Percentiles rank a stretch among this genome's conserved stretches.
These are phyloP conservation scores for Trichoderma semiorbis DNA, from an alignment of 2,329 filamentous ascomycete species.

Conservation along the genomic window DNA sequence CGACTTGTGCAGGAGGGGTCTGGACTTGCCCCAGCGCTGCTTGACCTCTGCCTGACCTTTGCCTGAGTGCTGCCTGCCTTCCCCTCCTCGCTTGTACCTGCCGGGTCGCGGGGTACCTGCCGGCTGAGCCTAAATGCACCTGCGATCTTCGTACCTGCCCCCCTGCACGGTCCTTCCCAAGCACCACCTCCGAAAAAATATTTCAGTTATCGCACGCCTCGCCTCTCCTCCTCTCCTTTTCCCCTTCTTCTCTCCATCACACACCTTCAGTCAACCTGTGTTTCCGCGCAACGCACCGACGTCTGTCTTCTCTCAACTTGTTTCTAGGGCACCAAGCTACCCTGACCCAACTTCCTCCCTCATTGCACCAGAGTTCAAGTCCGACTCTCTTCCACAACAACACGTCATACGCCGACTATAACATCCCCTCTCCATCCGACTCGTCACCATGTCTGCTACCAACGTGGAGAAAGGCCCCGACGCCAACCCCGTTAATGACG, in stretches of 20 bases:
- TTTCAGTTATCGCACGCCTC: slow-evolving; percentile 36
- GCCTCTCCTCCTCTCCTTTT: slow-evolving; percentile 30
- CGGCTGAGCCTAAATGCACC: background rate
- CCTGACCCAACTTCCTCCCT: slow-evolving; percentile 56
- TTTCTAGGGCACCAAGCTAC: slow-evolving; percentile 89
- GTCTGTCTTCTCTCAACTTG: slow-evolving; percentile 42
- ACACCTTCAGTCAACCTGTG: slow-evolving; percentile 43
- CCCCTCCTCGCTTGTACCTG: slow-evolving; percentile 17
- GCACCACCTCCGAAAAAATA: slow-evolving; percentile 35
- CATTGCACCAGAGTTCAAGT: slow-evolving; percentile 66
- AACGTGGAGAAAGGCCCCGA: slow-evolving; percentile 61
- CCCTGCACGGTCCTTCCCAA: slow-evolving; percentile 20
- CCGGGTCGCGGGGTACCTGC: slow-evolving; percentile 3
- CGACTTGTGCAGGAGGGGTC: background rate
- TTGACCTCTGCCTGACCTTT: background rate
- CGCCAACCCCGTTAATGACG: slow-evolving; percentile 69
- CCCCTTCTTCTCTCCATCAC: slow-evolving; percentile 38
- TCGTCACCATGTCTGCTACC: slow-evolving; percentile 75
- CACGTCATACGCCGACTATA: slow-evolving; percentile 46
- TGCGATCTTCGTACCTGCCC: slow-evolving; percentile 14
- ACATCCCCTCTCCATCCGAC: slow-evolving; percentile 39
- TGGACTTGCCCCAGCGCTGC: background rate
- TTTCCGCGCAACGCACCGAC: slow-evolving; percentile 47
- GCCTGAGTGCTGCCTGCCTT: slow-evolving; percentile 2
- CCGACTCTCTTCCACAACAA: slow-evolving; percentile 37